Base-by-base conservation (phyloP, 257 asterid genomes). In the Solanum pinnatisectum region DNA sequence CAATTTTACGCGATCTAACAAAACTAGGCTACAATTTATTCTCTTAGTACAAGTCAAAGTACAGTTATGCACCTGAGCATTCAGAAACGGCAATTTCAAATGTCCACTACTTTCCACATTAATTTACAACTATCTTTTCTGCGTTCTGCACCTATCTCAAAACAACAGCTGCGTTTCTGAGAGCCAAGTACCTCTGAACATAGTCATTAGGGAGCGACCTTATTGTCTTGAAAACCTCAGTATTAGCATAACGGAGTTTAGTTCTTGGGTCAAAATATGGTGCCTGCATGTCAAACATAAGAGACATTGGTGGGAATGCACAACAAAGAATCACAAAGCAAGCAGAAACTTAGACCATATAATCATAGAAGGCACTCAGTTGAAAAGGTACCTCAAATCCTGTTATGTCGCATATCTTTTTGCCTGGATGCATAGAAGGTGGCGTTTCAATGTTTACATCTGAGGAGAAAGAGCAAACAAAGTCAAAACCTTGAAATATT, bases 191-290 rank as follows among this genome's bases (percentile, higher is more conserved):
- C 27, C 98, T 92, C 92, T 97, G 98, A 10, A 96, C 98, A 85
- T 96, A 94, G n/a, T 95, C 98, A 42, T 93, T 94, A 11, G 99
- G 98, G 88, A 97, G 99, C 10, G 98, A 91, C 87, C 99, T 93
- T 87, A 95, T 93, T n/a, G 84, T 82, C 94, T 95, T 97, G 93
- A 97, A 96, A 12, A 96, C 98, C 89, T 95, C 98, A 23, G 98
- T 76, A 90, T 96, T 94, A 23, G 99, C 98, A 87, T 95, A 96
- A 2, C 98, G 96, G 60, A 97, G 95, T 91, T 96, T 96, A 22
- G 98, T 97, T 92, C 99, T 95, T 84, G 99, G 99, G 93, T 97
- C 99, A 39, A 93, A 46, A 88, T 97, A 97, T 68, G 98, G 99
- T 84, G 99, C 99, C 99, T 97, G 92, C 89, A 91, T 46, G 63